phyloP scores from a whole-genome alignment of 2,329 filamentous ascomycete species.

The Botrytis paeoniae region DNA sequence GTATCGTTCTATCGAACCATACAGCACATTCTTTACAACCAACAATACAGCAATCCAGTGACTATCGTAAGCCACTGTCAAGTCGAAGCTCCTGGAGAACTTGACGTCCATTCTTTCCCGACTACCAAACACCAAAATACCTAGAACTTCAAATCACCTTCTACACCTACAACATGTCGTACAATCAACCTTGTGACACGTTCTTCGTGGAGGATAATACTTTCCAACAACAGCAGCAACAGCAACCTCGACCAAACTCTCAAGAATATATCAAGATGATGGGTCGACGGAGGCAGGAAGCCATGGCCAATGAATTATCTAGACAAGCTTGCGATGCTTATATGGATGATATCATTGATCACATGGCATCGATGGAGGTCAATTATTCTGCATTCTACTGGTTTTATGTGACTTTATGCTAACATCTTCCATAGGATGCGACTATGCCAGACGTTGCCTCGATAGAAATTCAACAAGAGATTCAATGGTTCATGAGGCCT shows the following conservation, averaged over 20 bases:
- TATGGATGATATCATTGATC: conserved; percentile 86
- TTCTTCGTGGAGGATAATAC: conserved; percentile 62
- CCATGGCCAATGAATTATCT: conserved; percentile 85
- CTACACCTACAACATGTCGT: conserved; percentile 36
- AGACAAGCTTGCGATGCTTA: conserved; percentile 84
- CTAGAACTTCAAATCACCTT: conserved; percentile 21
- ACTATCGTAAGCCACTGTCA: conserved; percentile 31
- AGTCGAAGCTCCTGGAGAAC: conserved; percentile 41
- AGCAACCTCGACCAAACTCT: conserved; percentile 40
- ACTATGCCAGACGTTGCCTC: conserved; percentile 94
- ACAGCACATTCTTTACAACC: conserved; percentile 35
- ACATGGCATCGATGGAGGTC: conserved; percentile 93
- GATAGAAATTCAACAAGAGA: conserved; percentile 98
- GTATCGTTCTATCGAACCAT: conserved; percentile 30
- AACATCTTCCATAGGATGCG: conserved; percentile 56
- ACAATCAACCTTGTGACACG: conserved; percentile 57
- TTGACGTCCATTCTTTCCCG: conserved; percentile 38
- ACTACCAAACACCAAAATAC: conserved; percentile 15
- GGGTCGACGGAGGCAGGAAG: conserved; percentile 79
- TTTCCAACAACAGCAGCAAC: conserved; percentile 12
- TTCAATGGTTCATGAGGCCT: conserved; percentile 99
- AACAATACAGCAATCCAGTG: conserved; percentile 30
- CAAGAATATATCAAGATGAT: conserved; percentile 76
- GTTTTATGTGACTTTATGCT: conserved; percentile 27
- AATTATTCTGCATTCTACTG: conserved; percentile 26